Conservation (phyloP, 352 stramenopile species). For the Blastocystis sp. region DNA sequence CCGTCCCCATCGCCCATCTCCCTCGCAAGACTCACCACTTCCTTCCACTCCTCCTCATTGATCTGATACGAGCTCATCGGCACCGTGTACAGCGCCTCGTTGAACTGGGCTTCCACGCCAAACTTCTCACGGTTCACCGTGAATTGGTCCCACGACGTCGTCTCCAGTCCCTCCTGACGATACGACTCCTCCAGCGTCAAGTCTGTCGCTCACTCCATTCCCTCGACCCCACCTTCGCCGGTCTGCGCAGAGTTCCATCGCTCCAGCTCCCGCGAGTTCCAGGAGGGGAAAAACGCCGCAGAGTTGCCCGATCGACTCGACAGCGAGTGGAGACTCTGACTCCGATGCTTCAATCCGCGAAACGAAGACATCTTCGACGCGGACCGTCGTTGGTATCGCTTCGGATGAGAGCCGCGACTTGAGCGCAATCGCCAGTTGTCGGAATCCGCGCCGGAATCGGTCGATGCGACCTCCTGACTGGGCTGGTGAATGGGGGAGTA, state of each 20-base stretch:
- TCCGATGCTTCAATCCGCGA: background rate
- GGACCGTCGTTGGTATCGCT: background rate
- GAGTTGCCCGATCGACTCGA: background rate
- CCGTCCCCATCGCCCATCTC: conserved; percentile 10
- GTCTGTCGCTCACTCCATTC: background rate
- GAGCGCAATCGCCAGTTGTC: background rate
- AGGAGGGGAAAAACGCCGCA: background rate
- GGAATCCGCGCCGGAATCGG: background rate
- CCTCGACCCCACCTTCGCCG: background rate
- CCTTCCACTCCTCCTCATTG: conserved; percentile 9
- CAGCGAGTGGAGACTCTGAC: background rate
- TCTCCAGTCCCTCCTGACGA: background rate
- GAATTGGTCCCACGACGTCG: conserved; percentile 28
- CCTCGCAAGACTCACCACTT: background rate
- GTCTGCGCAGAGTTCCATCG: background rate
- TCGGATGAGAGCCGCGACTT: background rate
- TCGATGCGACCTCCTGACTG: background rate
- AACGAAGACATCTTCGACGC: background rate
- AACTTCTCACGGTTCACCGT: conserved; percentile 18
- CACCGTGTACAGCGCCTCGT: conserved; percentile 42
- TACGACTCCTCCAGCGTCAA: conserved; percentile 1
- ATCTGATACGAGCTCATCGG: conserved; percentile 14
- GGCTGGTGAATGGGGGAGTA: background rate
- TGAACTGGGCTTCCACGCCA: conserved; percentile 32
- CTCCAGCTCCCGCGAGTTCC: background rate